phyloP scores from a whole-genome alignment of 257 asterid genomes.

The Cynanchum wilfordii region DNA sequence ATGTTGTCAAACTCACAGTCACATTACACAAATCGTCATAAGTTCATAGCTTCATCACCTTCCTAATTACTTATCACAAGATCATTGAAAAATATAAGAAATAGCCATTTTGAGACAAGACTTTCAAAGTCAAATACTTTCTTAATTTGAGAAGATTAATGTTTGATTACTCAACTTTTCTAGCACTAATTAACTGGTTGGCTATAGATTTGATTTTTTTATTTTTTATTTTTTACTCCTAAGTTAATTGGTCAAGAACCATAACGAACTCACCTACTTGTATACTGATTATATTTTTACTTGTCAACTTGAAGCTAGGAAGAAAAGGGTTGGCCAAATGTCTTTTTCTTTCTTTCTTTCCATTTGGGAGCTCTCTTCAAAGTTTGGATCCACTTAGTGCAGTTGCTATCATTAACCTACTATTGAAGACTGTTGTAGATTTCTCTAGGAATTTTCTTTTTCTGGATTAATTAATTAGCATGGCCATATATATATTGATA shows the following conservation, averaged over 20 bases:
- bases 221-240: not conserved
- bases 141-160: too few species aligned
- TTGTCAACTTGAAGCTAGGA: not conserved
- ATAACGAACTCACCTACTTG: not conserved
- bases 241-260: not conserved
- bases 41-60: too few species aligned
- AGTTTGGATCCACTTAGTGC: not conserved
- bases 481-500: slow-evolving; percentile 5
- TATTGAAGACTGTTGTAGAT: not conserved
- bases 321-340: slow-evolving; percentile 13
- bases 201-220: not conserved
- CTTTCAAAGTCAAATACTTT: too few species aligned
- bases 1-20: too few species aligned
- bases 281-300: not conserved
- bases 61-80: too few species aligned
- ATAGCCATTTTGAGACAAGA: too few species aligned
- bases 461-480: slow-evolving; percentile 7
- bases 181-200: not conserved
- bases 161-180: not conserved
- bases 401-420: slow-evolving; percentile 23
- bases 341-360: slow-evolving; percentile 13
- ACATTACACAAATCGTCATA: too few species aligned
- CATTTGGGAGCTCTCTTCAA: not conserved
- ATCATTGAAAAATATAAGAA: too few species aligned
- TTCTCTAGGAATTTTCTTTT: slow-evolving; percentile 1